Base-by-base conservation (phyloP, 306 rosid species). In the Lablab purpureus region DNA sequence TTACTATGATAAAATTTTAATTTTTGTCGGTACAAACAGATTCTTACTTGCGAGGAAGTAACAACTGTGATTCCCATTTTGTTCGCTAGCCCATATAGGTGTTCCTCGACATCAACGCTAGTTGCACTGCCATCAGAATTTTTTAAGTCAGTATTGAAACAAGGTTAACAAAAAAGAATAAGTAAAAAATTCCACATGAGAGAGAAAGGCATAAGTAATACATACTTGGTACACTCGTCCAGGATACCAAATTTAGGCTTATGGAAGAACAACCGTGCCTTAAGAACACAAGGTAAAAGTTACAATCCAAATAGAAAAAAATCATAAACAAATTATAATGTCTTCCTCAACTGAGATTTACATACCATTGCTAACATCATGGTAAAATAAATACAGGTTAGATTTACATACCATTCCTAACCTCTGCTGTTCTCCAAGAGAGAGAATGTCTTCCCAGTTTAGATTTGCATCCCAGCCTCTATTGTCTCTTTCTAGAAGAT, bases 371-470 rank as follows among this genome's bases (percentile, higher is more conserved):
- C 99, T 72, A 95, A 85, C 76, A n/a, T n/a, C 78, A 19, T 30
- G 75, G 18, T 36, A 64, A 69, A 75, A 58, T 30, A 63, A 23
- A 22, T 21, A 67, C 28, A 28, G 41, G 74, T 18, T 32, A 66
- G 50, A 73, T 76, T 71, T 28, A 63, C 94, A 76, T 82, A 95
- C 99, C 99, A 95, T 95, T 87, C 99, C 99, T 72, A 95, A 85
- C 76, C 99, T 91, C 91, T 95, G 99, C 86, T 95, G 99, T 85
- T 95, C 99, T 37, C 99, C 99, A 56, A 95, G 96, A 58, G 99
- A 95, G 27, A 95, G 97, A 47, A 75, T 87, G 81, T 95, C 98
- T 82, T 95, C 98, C 99, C 99, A 95, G 64, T 93, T 91, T 80
- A 86, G 74, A 81, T 86, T 87, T 65, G 98, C 96, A 83, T 95